Evolutionary conservation across 257 asterid species (phyloP).

Genomic region (Catharanthus roseus): DNA sequence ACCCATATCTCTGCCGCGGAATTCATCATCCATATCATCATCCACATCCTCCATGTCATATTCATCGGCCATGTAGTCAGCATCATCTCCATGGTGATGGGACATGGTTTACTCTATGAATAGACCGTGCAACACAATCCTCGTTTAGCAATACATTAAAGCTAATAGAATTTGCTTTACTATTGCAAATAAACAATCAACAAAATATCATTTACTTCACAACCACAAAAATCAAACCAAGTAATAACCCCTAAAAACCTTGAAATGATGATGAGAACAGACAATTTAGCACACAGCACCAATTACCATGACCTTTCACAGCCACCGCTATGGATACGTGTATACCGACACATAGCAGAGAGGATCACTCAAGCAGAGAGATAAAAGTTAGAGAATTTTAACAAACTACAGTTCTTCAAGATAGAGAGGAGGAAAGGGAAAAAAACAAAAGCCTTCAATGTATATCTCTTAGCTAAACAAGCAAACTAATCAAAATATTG

Average conservation of each 20-base stretch:
- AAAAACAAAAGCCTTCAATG: background rate
- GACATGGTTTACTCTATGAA: constrained; percentile 51
- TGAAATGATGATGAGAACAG: background rate
- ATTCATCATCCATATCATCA: constrained; percentile 60
- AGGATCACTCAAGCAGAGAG: too few relatives aligned
- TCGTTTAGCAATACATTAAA: background rate
- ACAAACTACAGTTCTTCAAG: background rate
- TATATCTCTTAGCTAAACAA: background rate
- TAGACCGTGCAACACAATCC: constrained; percentile 18
- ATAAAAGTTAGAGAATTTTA: too few relatives aligned
- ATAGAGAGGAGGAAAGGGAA: too few relatives aligned
- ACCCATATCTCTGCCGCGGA: constrained; percentile 46
- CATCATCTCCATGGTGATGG: constrained; percentile 46
- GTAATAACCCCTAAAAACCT: background rate
- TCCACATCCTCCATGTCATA: constrained; percentile 79
- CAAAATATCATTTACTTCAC: background rate
- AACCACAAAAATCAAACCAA: background rate
- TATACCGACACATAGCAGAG: too few relatives aligned
- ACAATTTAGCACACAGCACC: background rate
- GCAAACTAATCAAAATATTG: background rate
- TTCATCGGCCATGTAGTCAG: constrained; percentile 77
- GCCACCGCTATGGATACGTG: too few relatives aligned
- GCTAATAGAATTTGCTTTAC: background rate
- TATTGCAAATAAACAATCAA: background rate
- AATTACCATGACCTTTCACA: background rate